Base-by-base conservation (phyloP, 2,329 filamentous ascomycete species). In the Ceratocystis variospora region DNA sequence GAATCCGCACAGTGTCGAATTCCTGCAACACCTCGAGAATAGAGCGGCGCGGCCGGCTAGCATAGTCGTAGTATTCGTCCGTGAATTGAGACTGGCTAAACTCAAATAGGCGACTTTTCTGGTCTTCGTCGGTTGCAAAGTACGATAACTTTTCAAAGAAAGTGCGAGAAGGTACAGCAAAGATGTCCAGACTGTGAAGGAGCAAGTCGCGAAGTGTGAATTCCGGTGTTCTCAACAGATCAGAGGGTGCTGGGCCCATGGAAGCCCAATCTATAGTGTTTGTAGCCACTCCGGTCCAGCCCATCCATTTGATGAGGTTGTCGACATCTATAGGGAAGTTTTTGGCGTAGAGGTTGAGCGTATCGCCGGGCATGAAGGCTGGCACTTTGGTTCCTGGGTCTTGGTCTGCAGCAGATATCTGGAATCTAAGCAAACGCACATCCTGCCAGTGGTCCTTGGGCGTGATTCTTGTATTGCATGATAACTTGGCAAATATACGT, bases 21-120 rank as follows among this genome's bases (percentile, higher is more conserved):
- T 99, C 94, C 66, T 93, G 86, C 33, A 99, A 81, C 2, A 96
- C 87, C 75, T 99, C 94, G 5, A 99, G 79, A 67, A 97, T 96
- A 67, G 89, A 95, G 44, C 94, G 87, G 44, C 91, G 87, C 0
- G 93, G 89, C 7, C 94, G 86, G 0, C 92, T 92, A 0, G 94
- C 94, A 73, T 99, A 99, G 76, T 99, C 93, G 77, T 90, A 97
- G 66, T 96, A 87, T 71, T 99, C 94, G 71, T 97, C 91, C 5
- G 93, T 84, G 71, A 87, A 89, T 59, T 88, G 82, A 0, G 90
- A 85, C 71, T 88, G 83, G 1, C 86, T 86, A 71, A 99, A 94
- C 73, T 99, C 94, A 7, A 87, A 75, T 0, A 99, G 82, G 1
- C 93, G 85, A 68, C 94, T 88, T 71, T 84, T 85, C 72, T 99